Conservation (phyloP, 225 moss, liverwort and hornwort species). For the Lunularia cruciata region DNA sequence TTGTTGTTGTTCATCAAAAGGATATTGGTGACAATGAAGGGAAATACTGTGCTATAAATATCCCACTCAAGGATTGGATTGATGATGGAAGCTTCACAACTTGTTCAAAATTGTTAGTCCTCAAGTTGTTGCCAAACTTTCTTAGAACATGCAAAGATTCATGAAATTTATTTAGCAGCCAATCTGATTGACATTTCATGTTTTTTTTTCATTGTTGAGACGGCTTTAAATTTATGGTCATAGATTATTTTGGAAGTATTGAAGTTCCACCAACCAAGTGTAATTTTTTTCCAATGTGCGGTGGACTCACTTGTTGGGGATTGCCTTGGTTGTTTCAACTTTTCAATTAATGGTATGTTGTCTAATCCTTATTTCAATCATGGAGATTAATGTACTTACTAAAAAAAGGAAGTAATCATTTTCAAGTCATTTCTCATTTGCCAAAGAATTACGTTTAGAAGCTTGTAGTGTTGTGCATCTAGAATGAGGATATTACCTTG, state of each 20-base stretch:
- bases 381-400: no score
- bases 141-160: no score
- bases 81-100: conserved; percentile 84
- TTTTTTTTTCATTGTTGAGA: background rate
- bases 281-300: conserved; percentile 95
- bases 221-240: conserved; percentile 1
- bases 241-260: conserved; percentile 94
- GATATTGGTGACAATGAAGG: conserved; percentile 95
- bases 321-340: conserved; percentile 97
- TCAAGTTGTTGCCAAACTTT: background rate
- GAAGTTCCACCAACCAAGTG: conserved; percentile 94
- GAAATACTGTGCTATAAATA: conserved; percentile 91
- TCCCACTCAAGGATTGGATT: conserved; percentile 94
- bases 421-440: no score
- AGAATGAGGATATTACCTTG: no score
- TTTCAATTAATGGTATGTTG: conserved; percentile 90
- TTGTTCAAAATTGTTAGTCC: conserved; percentile 77
- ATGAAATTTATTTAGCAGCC: background rate
- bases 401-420: no score
- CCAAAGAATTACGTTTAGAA: no score
- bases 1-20: conserved; percentile 26
- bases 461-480: no score
- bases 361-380: no score
- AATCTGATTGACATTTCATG: no score
- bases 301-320: conserved; percentile 98